Conservation (phyloP, 1,284 basidiomycete species). For the Volvariella surrecta region DNA sequence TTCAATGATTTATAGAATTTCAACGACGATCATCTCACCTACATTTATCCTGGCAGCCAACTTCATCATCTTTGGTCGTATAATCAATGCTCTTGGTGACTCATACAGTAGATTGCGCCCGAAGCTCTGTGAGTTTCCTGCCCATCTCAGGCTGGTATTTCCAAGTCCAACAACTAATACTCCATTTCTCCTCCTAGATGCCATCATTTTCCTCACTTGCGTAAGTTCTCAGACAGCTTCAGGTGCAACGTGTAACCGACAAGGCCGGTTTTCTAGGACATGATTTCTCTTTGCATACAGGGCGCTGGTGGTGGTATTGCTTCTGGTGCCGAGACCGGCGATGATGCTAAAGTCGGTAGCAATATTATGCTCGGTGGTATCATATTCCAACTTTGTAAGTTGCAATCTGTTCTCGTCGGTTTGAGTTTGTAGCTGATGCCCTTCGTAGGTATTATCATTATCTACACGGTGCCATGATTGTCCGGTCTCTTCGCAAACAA, state of each 20-base stretch:
- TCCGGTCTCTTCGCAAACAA: slow-evolving; percentile 22
- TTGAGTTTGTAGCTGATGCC: too few species aligned
- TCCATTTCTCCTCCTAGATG: slow-evolving; percentile 23
- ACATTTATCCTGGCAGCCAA: slow-evolving; percentile 44
- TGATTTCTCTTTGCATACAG: slow-evolving; percentile 44
- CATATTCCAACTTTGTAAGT: slow-evolving; percentile 24
- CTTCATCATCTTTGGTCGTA: slow-evolving; percentile 41
- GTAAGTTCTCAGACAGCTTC: slow-evolving; percentile 19
- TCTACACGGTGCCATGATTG: slow-evolving; percentile 40
- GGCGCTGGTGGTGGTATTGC: slow-evolving; percentile 46
- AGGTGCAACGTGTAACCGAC: too few species aligned
- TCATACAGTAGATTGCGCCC: slow-evolving; percentile 37
- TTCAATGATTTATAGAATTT: slow-evolving; percentile 14
- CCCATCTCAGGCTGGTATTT: neutral
- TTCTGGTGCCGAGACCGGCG: slow-evolving; percentile 19
- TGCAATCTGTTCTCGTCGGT: too few species aligned
- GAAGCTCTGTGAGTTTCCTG: slow-evolving; percentile 27
- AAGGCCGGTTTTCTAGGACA: slow-evolving; percentile 28
- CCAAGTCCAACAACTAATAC: too few species aligned
- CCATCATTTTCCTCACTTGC: slow-evolving; percentile 35
- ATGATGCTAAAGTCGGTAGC: slow-evolving; percentile 24
- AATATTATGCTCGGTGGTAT: slow-evolving; percentile 45
- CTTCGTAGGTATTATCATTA: too few species aligned
- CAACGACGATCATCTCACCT: slow-evolving; percentile 30
- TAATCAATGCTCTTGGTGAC: slow-evolving; percentile 32